Percentiles rank a stretch among this genome's conserved stretches.
phyloP scores from a whole-genome alignment of 441 rosid genomes.

The Breynia disticha region DNA sequence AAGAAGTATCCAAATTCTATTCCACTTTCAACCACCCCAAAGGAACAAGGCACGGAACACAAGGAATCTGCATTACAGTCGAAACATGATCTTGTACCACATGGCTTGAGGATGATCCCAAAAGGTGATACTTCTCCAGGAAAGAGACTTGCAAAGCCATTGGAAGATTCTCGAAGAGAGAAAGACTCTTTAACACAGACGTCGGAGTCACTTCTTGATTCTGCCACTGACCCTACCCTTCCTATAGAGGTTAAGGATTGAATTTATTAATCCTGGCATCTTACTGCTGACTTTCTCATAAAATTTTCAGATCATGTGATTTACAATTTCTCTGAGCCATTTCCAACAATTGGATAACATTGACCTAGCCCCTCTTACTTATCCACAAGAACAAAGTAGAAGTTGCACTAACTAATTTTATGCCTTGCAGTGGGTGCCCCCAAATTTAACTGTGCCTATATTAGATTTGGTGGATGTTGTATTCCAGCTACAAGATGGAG shows the following conservation, averaged over 20 bases:
- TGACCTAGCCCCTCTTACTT: too few relatives aligned
- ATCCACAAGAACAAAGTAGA: too few relatives aligned
- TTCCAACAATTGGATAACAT: background rate
- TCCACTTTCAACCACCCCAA: constrained; percentile 35
- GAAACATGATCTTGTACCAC: constrained; percentile 28
- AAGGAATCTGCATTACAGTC: constrained; percentile 35
- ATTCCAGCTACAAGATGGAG: constrained; percentile 97
- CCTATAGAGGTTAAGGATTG: constrained; percentile 63
- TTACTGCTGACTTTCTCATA: too few relatives aligned
- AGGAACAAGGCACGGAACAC: constrained; percentile 33
- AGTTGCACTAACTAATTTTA: constrained; percentile 7
- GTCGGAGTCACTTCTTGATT: constrained; percentile 34
- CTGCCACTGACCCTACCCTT: constrained; percentile 36
- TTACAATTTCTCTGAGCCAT: background rate
- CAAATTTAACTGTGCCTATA: constrained; percentile 73
- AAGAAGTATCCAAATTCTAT: constrained; percentile 28
- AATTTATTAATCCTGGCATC: too few relatives aligned
- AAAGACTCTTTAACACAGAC: constrained; percentile 28
- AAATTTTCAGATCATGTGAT: constrained; percentile 1
- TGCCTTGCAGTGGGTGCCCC: constrained; percentile 92
- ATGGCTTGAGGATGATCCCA: constrained; percentile 28
- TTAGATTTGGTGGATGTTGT: constrained; percentile 88
- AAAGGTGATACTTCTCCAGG: constrained; percentile 28
- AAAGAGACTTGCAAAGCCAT: constrained; percentile 31
- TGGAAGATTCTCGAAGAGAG: constrained; percentile 32